Base-by-base conservation (phyloP, 2,329 filamentous ascomycete genomes). In the Tothia fuscella region DNA sequence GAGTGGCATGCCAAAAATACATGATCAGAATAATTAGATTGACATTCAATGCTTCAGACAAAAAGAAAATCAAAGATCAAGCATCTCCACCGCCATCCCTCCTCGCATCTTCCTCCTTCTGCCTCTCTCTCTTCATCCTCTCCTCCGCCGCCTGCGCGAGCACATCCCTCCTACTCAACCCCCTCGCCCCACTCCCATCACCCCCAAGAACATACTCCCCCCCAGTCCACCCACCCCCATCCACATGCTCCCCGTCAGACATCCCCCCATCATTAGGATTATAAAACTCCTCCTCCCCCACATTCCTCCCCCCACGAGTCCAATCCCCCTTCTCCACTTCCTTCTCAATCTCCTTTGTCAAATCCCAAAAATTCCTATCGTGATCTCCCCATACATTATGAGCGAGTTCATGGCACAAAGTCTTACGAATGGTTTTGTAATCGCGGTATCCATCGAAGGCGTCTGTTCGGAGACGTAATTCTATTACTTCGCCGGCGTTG, bases 371-470 rank as follows among this genome's bases (percentile, higher is more conserved):
- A 35, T 82, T 66, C 14, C 76, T 68, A 60, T 96, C 87, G 59
- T 98, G 91, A 0, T 82, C 76, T 0, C 82, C 71, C 62, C 82
- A 80, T 7, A 94, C 84, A 53, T 94, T 95, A 61, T 98, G 91
- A 49, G 88, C 81, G 14, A 98, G 69, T 65, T 98, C 91, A 63
- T 98, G 91, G 56, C 89, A 96, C 10, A 98, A 68, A 34, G 91
- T 96, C 51, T 83, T 84, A 39, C 91, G 75, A 37, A 98, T 93
- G 0, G 82, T 88, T 52, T 81, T 80, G 64, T 96, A 98, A 57
- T 95, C 86, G 28, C 91, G 68, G 55, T 94, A 96, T 1, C 91
- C 91, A 58, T 94, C 87, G 57, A 91, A 86, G 3, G 83, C 84
- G 62, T 98, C 91, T 1, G 91, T 96, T n/a, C 91, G 70, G 26